phyloP scores from a whole-genome alignment of 768 basidiomycete species.

The Boletus rubroflammeus region DNA sequence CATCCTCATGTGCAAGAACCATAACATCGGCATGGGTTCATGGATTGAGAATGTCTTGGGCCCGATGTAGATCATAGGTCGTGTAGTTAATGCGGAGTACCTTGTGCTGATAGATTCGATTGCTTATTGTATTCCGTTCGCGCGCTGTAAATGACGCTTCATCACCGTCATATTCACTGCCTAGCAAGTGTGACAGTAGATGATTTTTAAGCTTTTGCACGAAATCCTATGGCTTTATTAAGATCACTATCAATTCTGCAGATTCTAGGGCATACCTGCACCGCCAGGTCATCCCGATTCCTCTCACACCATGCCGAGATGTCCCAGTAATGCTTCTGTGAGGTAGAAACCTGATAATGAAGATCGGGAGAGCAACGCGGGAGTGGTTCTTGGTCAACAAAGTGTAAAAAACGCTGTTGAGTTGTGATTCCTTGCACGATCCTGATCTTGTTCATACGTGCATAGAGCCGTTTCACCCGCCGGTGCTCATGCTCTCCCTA shows the following conservation, averaged over 20 bases:
- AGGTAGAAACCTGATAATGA: conserved; percentile 23
- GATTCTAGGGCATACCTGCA: too few species aligned
- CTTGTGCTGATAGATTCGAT: too few species aligned
- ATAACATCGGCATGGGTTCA: conserved; percentile 37
- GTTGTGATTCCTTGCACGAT: too few species aligned
- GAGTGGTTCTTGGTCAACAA: conserved; percentile 6
- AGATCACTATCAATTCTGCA: too few species aligned
- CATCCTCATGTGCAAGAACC: conserved; percentile 30
- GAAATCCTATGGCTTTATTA: neutral
- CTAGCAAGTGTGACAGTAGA: neutral
- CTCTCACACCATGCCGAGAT: neutral
- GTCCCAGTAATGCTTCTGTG: conserved; percentile 3
- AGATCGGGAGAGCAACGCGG: neutral
- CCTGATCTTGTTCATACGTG: too few species aligned
- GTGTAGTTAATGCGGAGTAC: too few species aligned
- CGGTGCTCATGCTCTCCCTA: too few species aligned
- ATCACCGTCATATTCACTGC: conserved; percentile 20
- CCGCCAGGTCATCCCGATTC: neutral
- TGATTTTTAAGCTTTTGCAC: neutral
- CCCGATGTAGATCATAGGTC: conserved; percentile 8
- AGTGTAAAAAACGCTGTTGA: conserved; percentile 5
- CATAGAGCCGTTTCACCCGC: too few species aligned
- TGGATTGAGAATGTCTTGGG: conserved; percentile 41
- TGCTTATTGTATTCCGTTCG: conserved; percentile 7
- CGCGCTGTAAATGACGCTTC: conserved; percentile 13